Conservation (phyloP, 116 monocot genomes). For the Iris pallida region DNA sequence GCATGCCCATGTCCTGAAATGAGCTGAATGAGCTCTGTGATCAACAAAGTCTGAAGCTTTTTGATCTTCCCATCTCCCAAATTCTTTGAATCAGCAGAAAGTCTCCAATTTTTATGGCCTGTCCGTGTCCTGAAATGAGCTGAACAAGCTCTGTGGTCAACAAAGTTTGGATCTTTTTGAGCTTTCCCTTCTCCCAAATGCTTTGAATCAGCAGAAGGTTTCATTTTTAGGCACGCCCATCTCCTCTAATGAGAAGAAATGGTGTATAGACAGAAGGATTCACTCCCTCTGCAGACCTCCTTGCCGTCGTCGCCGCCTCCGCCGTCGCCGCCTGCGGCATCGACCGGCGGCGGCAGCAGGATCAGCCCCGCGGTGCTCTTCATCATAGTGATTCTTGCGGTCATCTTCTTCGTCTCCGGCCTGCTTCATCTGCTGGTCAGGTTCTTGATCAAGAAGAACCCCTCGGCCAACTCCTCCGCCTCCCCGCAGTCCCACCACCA, state of each 20-base stretch:
- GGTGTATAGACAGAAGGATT: constrained; percentile 10
- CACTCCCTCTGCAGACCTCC: constrained; percentile 13
- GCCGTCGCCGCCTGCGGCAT: background rate
- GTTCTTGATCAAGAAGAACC: constrained; percentile 17
- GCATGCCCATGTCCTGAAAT: background rate
- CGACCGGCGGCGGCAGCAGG: constrained; percentile 7
- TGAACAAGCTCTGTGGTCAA: background rate
- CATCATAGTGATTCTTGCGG: constrained; percentile 26
- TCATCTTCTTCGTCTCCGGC: constrained; percentile 25
- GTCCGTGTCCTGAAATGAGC: background rate
- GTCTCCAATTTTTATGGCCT: background rate
- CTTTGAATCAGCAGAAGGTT: background rate
- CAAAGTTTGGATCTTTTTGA: constrained; percentile 1
- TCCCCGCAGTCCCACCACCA: background rate
- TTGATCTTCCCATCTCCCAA: background rate
- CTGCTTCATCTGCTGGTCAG: constrained; percentile 23
- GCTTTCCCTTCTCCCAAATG: constrained; percentile 1
- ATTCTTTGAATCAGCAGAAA: background rate
- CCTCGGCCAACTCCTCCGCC: background rate
- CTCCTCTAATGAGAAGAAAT: constrained; percentile 12
- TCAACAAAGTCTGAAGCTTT: background rate
- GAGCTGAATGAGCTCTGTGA: background rate
- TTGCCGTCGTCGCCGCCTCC: background rate
- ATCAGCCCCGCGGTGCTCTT: constrained; percentile 30
- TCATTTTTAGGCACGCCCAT: background rate